Percentiles rank a stretch among this genome's conserved stretches.
Evolutionary conservation across 1,284 basidiomycete species (phyloP).

Genomic region (Trichosporon asahii): DNA sequence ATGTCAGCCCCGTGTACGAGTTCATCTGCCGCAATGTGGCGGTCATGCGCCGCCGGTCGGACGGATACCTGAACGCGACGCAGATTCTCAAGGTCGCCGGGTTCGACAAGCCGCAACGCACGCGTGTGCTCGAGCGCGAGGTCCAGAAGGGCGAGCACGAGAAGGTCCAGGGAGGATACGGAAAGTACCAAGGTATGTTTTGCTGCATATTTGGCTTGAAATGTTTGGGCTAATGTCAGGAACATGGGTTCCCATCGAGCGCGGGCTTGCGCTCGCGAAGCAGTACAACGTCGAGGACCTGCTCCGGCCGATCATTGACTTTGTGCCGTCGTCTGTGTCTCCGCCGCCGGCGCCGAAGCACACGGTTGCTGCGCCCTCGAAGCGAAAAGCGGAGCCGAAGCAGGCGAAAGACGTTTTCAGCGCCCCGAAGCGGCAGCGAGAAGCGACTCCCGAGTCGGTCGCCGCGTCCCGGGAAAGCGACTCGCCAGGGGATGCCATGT

Average conservation of each 20-base stretch:
- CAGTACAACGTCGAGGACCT: conserved; percentile 89
- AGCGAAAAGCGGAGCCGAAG: conserved; percentile 43
- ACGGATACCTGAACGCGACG: conserved; percentile 98
- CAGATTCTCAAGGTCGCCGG: conserved; percentile 99
- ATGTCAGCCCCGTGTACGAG: conserved; percentile 50
- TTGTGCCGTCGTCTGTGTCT: conserved; percentile 83
- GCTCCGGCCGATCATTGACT: conserved; percentile 93
- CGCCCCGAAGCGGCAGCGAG: conserved; percentile 1
- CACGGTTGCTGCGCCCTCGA: conserved; percentile 65
- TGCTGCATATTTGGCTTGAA: neutral
- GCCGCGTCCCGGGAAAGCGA: conserved; percentile 16
- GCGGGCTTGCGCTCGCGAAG: conserved; percentile 78
- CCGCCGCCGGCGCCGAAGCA: conserved; percentile 97
- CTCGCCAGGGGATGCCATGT: conserved; percentile 23
- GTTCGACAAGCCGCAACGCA: conserved; percentile 98
- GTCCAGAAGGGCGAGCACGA: conserved; percentile 98
- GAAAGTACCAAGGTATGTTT: conserved; percentile 92
- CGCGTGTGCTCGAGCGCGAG: conserved; percentile 93
- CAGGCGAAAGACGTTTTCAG: conserved; percentile 30
- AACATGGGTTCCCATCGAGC: conserved; percentile 96
- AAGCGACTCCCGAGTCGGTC: conserved; percentile 24
- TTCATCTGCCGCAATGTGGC: conserved; percentile 90
- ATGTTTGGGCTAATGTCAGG: conserved; percentile 56
- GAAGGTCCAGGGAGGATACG: conserved; percentile 99
- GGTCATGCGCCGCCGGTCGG: conserved; percentile 92